These are phyloP conservation scores for Tuber borchii DNA, from an alignment of 495 filamentous ascomycete species.

Conservation along the genomic window DNA sequence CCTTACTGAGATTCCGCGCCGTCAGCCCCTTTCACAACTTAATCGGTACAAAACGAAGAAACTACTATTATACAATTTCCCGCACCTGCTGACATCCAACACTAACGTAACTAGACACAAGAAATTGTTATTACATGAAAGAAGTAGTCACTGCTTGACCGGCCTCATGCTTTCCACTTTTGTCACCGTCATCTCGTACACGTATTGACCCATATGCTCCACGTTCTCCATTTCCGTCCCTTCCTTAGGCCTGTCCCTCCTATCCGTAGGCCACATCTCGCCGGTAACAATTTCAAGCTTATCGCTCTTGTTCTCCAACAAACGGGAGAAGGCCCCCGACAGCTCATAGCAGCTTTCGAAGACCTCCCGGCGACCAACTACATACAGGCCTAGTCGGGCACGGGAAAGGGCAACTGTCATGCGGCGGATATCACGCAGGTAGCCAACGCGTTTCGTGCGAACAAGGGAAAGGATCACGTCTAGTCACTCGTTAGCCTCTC, in stretches of 20 bases:
- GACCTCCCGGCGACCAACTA: constrained; percentile 81
- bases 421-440: constrained; percentile 85
- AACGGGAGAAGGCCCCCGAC: constrained; percentile 68
- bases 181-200: constrained; percentile 90
- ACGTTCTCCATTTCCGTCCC: constrained; percentile 72
- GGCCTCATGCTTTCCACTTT: constrained; percentile 61
- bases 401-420: constrained; percentile 95
- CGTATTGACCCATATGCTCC: constrained; percentile 93
- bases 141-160: constrained; percentile 42
- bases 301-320: constrained; percentile 62
- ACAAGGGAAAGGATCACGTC: constrained; percentile 90
- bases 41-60: not conserved
- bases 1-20: not conserved
- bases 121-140: not conserved
- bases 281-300: constrained; percentile 73
- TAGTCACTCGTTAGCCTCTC: constrained; percentile 43
- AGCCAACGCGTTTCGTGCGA: constrained; percentile 82
- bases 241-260: constrained; percentile 54
- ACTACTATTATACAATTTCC: not conserved
- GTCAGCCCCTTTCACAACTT: not conserved
- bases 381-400: constrained; percentile 83
- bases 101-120: not conserved
- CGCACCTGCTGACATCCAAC: not conserved
- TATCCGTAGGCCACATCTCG: constrained; percentile 72
- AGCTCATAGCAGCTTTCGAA: constrained; percentile 88